Evolutionary conservation across 257 asterid genomes (phyloP).

Genomic region (Solanum megistacrolobum): DNA sequence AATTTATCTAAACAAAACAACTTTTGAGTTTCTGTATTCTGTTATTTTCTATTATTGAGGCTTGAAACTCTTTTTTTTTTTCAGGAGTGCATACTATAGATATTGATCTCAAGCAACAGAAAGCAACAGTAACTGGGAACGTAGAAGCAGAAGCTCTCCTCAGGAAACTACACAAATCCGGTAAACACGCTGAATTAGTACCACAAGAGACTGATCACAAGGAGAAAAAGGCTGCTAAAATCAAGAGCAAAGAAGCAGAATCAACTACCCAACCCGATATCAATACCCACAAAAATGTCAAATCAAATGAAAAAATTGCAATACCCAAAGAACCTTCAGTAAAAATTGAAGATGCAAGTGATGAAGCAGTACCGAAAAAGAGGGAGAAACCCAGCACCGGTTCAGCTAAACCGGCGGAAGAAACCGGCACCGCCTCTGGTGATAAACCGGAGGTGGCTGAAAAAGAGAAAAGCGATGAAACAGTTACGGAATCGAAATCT

Average conservation of each 20-base stretch:
- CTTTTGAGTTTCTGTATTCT: not conserved
- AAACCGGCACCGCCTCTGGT: not conserved
- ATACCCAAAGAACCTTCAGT: not conserved
- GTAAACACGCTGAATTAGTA: conserved; percentile 55
- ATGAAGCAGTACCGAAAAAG: not conserved
- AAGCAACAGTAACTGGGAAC: conserved; percentile 45
- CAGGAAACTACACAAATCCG: conserved; percentile 33
- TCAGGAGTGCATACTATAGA: conserved; percentile 47
- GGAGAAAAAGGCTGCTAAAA: not conserved
- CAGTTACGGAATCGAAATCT: conserved; percentile 4
- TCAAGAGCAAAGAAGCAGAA: not conserved
- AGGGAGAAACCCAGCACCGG: not conserved
- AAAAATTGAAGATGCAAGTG: not conserved
- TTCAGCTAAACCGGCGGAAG: not conserved
- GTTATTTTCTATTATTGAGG: not conserved
- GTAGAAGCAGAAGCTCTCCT: conserved; percentile 29
- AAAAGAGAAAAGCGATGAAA: not conserved
- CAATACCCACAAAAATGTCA: conserved; percentile 1
- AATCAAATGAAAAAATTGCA: conserved; percentile 1
- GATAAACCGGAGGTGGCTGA: not conserved
- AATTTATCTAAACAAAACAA: not conserved
- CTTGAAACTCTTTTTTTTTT: not conserved
- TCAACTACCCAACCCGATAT: not conserved
- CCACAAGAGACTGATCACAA: conserved; percentile 20
- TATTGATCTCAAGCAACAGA: conserved; percentile 55